Base-by-base conservation (phyloP, 2,329 filamentous ascomycete genomes). In the Colletotrichum sp. region DNA sequence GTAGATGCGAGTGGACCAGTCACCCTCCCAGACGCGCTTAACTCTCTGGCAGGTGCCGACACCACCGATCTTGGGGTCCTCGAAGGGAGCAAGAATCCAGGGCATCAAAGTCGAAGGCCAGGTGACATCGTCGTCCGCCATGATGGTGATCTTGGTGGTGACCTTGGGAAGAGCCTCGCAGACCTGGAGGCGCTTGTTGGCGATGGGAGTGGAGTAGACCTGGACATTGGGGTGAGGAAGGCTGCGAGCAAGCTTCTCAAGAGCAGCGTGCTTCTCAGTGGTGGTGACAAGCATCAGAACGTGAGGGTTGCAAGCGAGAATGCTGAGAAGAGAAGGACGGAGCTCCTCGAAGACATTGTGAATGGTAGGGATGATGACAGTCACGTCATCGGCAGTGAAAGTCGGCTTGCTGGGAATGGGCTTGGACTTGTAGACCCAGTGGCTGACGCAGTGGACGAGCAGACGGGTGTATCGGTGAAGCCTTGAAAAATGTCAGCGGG, bases 141-240 rank as follows among this genome's bases (percentile, higher is more conserved):
- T 95, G 80, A 98, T 91, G 48, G 95, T 98, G 82, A 98, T 96
- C 67, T 90, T 87, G 0, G 96, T 98, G 79, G 88, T 89, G 74
- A 98, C 95, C 79, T 95, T 91, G 25, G 96, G 96, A 64, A 98
- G 94, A 5, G 96, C 96, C 82, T 95, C 92, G 84, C 95, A 97
- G 82, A 98, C 96, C 84, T 98, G 96, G 25, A 96, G 92, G 71
- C 96, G 94, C 88, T 98, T 98, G 88, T 98, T 98, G 79, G 96
- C 96, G 82, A 98, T 96, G 76, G 91, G 89, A 34, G 96, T 94
- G 78, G 91, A 93, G 78, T 96, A 89, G 58, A 98, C 93, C 71
- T 92, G 91, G 78, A 98, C 92, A 78, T 91, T 92, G 74, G 91
- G 89, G 72, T 87, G 86, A 58, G 83, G 83, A 43, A 94, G 85